Conservation (phyloP, 768 basidiomycete genomes). For the Pholiota conissans region DNA sequence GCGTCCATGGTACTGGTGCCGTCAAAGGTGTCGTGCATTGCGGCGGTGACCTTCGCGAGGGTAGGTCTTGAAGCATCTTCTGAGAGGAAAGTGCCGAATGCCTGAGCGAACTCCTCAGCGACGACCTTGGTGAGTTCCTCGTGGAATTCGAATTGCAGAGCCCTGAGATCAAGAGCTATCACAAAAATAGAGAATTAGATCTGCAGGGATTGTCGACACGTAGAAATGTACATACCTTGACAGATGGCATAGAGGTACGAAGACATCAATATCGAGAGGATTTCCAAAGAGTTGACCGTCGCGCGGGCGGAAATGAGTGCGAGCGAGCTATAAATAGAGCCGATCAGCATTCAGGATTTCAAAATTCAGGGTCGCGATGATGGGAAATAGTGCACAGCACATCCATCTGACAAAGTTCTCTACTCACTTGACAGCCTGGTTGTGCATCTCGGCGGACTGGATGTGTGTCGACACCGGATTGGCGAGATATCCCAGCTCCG, state of each 20-base stretch:
- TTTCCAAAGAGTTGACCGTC: constrained; percentile 76
- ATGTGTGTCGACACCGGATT: constrained; percentile 84
- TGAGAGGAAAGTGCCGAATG: constrained; percentile 44
- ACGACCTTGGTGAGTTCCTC: constrained; percentile 47
- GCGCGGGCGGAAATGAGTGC: constrained; percentile 83
- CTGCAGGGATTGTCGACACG: neutral
- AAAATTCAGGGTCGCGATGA: neutral
- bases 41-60: constrained; percentile 35
- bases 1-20: constrained; percentile 73
- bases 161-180: constrained; percentile 77
- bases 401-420: neutral
- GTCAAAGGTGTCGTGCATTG: constrained; percentile 58
- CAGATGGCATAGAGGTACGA: constrained; percentile 74
- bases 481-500: constrained; percentile 80
- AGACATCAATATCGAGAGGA: constrained; percentile 70
- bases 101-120: constrained; percentile 44
- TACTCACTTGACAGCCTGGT: constrained; percentile 85
- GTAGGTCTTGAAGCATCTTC: constrained; percentile 31
- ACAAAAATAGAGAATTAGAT: constrained; percentile 5
- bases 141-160: constrained; percentile 67
- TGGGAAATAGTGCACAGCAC: neutral
- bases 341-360: constrained; percentile 11
- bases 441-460: constrained; percentile 90
- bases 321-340: constrained; percentile 54
- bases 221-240: constrained; percentile 44